Conservation (phyloP, 2,329 filamentous ascomycete genomes). For the Ophiognomonia clavigignenti-juglandacearum region DNA sequence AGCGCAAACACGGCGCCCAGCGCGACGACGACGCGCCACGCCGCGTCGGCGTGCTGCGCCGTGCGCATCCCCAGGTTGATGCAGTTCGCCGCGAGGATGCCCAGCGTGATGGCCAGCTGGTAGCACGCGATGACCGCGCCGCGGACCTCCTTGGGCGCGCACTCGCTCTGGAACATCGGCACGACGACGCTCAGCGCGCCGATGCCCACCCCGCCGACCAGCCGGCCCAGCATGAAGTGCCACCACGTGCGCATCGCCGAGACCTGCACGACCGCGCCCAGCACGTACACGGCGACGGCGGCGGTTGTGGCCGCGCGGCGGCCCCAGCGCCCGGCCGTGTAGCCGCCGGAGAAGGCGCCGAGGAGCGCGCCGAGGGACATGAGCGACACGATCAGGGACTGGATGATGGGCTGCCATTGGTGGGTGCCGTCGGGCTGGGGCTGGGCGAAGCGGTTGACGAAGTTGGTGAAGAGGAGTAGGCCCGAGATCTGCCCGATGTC, state of each 20-base stretch:
- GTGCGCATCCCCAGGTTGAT: conserved; percentile 47
- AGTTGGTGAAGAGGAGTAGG: conserved; percentile 58
- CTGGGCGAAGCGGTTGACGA: conserved; percentile 47
- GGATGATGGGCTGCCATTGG: conserved; percentile 52
- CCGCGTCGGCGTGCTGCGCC: conserved; percentile 35
- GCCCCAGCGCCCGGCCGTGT: conserved; percentile 52
- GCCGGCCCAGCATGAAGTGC: conserved; percentile 60
- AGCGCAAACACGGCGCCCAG: conserved; percentile 48
- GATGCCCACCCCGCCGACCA: conserved; percentile 62
- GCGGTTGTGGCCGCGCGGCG: conserved; percentile 49
- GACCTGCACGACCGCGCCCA: conserved; percentile 64
- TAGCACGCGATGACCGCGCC: conserved; percentile 65
- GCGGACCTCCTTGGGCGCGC: conserved; percentile 55
- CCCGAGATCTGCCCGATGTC: conserved; percentile 57
- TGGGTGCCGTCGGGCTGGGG: conserved; percentile 31
- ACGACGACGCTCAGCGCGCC: conserved; percentile 61
- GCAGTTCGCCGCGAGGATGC: conserved; percentile 55
- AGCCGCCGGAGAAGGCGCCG: conserved; percentile 47
- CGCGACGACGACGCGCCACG: conserved; percentile 60
- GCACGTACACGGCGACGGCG: conserved; percentile 49
- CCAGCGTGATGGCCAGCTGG: conserved; percentile 69
- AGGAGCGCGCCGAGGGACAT: conserved; percentile 51
- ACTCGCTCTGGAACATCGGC: conserved; percentile 63
- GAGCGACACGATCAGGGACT: conserved; percentile 58
- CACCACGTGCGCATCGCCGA: conserved; percentile 54